Base-by-base conservation (phyloP, 768 basidiomycete species). In the Paxillus ammoniavirescens region DNA sequence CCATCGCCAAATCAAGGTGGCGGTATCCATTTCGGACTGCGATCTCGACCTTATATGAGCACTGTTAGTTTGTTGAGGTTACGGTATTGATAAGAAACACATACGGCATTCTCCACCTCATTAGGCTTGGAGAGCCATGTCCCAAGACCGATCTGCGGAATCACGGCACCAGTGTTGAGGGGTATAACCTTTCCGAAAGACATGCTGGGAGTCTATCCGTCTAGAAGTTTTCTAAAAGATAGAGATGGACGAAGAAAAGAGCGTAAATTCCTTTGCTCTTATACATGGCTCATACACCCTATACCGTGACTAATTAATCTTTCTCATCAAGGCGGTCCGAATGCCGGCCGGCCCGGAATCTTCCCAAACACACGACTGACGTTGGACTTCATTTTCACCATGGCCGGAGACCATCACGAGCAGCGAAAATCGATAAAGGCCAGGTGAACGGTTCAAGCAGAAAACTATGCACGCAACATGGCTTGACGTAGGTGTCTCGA, bases 101-200 rank as follows among this genome's bases (percentile, higher is more conserved):
- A 37, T 65, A 89, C 88, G 42, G 87, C 84, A 35, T 76, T 75
- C 71, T 87, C 85, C 54, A 92, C 91, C 65, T 93, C 87, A 26
- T 83, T 75, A 8, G 85, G 84, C 64, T 85, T 75, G 7, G 89
- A 86, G 52, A 85, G 75, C 89, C 89, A 93, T 15, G 90, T 91
- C 5, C 91, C 92, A 36, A 92, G 77, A 38, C 92, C 92, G 61
- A 93, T 83, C 69, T 86, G 83, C 33, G 89, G 90, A 59, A 93
- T 75, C 47, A 69, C 59, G 38, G 74, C 72, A 2, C 84, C 84
- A 50, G 72, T 75, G 60, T 72, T 71, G 56, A 83, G 73, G 14
- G 68, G 60, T 56, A 79, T 12, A 9, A 54, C 47, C 53, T 75
- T 75, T 41, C 62, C 62, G 52, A 75, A 59, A 5, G 30, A 43